Base-by-base conservation (phyloP, 805 yeast genomes). In the Ogataea methanolica region DNA sequence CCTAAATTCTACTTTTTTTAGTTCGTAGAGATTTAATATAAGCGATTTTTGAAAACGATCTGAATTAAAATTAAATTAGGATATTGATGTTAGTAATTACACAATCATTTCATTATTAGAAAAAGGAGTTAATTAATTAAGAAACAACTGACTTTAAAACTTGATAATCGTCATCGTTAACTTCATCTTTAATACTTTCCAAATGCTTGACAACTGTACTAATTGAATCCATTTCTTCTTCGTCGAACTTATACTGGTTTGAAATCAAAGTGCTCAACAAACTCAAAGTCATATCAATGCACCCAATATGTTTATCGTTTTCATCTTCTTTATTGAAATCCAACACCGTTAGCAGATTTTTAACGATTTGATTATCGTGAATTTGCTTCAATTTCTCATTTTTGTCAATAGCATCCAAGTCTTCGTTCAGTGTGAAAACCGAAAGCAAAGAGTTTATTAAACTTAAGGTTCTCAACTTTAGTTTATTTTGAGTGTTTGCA, bases 231-330 rank as follows among this genome's bases (percentile, higher is more conserved):
- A 68, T 45, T 56, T 83, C 87, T 0, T 58, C 66, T 0, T 68
- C 64, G 26, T 65, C 68, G 54, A 83, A 83, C 41, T 65, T 54
- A 57, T 74, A 80, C 2, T 71, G 69, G 14, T 70, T 67, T 7
- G 68, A 55, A 19, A 75, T 65, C 51, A 84, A 63, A 33, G 74
- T 75, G 1, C 72, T 58, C 17, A 85, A 55, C 23, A 83, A 67
- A 47, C 74, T 73, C 51, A 84, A 62, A 0, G 77, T 73, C 61
- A 80, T 80, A 54, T 85, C 91, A 26, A 78, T 68, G 37, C 82
- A 68, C 16, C 78, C 78, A 14, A 78, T 55, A 52, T 79, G 72
- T 0, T 66, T 59, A 43, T 71, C 73, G 45, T 43, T 19, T 56
- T 53, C 34, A 77, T 39, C 33, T n/a, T n/a, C 74, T 12, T 45